Conservation (phyloP, 805 yeast species). For the Groenewaldozyma salmanticensis region DNA sequence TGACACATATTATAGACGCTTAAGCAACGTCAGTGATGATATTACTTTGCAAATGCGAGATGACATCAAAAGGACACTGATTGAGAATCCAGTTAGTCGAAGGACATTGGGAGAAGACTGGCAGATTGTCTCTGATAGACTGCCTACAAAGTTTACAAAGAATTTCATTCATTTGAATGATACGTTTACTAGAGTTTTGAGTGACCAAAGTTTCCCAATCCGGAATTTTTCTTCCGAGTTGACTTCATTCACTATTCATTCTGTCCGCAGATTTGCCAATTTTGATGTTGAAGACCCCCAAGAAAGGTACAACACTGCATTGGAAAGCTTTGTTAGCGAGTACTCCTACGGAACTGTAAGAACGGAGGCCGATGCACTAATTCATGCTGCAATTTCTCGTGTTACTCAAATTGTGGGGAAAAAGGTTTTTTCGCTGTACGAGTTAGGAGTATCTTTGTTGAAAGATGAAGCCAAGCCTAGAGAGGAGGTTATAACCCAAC, state of each 20-base stretch:
- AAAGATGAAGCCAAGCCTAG: background rate
- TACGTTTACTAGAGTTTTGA: conserved; percentile 23
- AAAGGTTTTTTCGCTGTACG: conserved; percentile 1
- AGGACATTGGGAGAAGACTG: too few species aligned
- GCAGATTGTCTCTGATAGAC: conserved; percentile 41
- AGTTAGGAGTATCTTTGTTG: conserved; percentile 5
- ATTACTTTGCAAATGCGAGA: conserved; percentile 29
- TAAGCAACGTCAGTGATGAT: conserved; percentile 27
- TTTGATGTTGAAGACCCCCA: too few species aligned
- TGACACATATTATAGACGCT: conserved; percentile 38
- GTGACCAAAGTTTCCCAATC: background rate
- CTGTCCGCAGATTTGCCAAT: conserved; percentile 4
- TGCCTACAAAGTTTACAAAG: conserved; percentile 47
- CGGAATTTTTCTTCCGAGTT: conserved; percentile 2
- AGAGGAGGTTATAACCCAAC: background rate
- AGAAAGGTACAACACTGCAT: background rate
- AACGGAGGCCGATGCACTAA: conserved; percentile 6
- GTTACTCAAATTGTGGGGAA: conserved; percentile 2
- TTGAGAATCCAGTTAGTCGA: conserved; percentile 27
- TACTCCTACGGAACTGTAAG: conserved; percentile 2
- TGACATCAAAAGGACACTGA: conserved; percentile 27
- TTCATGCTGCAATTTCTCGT: conserved; percentile 5
- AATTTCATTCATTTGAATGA: conserved; percentile 34
- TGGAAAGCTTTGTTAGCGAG: conserved; percentile 5
- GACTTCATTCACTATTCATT: conserved; percentile 4